Evolutionary conservation across 768 basidiomycete genomes (phyloP).

Genomic region (Pleurotus pulmonarius): DNA sequence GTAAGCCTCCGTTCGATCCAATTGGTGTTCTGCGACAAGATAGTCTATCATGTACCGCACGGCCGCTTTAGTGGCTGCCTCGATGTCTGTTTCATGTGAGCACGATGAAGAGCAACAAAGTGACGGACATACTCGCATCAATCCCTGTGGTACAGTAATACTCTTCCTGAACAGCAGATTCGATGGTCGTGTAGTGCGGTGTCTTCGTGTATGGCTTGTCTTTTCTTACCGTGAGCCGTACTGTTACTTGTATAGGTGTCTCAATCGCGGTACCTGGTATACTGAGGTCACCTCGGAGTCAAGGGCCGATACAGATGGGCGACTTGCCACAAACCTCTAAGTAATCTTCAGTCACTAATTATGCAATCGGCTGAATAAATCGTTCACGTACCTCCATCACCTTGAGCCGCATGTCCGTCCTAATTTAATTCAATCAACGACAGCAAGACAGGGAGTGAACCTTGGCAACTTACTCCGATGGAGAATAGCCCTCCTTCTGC

Average conservation of each 20-base stretch:
- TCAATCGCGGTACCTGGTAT: conserved; percentile 57
- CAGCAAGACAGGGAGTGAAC: no score
- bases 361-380: no score
- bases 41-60: conserved; percentile 57
- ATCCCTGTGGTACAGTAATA: conserved; percentile 60
- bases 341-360: no score
- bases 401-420: conserved; percentile 68
- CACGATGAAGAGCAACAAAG: background rate
- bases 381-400: conserved; percentile 51
- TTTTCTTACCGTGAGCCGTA: conserved; percentile 54
- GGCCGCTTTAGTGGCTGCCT: conserved; percentile 51
- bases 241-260: conserved; percentile 53
- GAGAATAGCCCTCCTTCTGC: conserved; percentile 60
- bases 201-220: conserved; percentile 55
- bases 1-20: conserved; percentile 47
- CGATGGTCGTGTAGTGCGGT: conserved; percentile 46
- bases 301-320: no score
- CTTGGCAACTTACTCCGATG: conserved; percentile 42
- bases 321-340: no score
- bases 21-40: conserved; percentile 38
- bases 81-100: conserved; percentile 35
- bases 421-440: conserved; percentile 12
- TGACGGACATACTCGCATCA: conserved; percentile 16
- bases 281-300: no score
- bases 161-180: conserved; percentile 24